Conservation (phyloP, 2,329 filamentous ascomycete genomes). For the Pestalotiopsis sp. region DNA sequence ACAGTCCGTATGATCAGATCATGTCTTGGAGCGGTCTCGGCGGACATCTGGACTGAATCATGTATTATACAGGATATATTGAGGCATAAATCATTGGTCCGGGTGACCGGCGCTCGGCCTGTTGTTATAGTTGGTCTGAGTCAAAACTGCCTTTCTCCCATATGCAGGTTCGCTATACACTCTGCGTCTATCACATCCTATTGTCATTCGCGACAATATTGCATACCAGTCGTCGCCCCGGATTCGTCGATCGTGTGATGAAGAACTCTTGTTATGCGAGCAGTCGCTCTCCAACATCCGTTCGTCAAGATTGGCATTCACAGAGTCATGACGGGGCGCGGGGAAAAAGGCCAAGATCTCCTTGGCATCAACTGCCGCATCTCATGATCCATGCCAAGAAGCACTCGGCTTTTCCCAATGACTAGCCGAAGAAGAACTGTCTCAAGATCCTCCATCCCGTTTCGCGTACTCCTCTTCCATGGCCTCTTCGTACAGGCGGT, state of each 20-base stretch:
- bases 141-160: not conserved
- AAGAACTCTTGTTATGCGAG: not conserved
- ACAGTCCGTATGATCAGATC: not conserved
- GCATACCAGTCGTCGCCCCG: not conserved
- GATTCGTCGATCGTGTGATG: not conserved
- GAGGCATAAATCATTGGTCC: not conserved
- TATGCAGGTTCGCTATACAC: not conserved
- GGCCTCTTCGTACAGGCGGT: conserved; percentile 51
- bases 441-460: conserved; percentile 51
- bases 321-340: not conserved
- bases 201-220: not conserved
- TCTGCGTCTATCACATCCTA: not conserved
- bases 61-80: not conserved
- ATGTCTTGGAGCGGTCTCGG: not conserved
- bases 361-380: not conserved
- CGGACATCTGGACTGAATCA: not conserved
- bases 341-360: not conserved
- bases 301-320: not conserved
- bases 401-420: not conserved
- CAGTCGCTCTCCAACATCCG: not conserved
- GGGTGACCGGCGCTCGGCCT: not conserved
- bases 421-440: not conserved
- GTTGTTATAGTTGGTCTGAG: not conserved
- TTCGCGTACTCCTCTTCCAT: conserved; percentile 62
- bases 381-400: not conserved